Evolutionary conservation across 805 yeast genomes (phyloP).

Genomic region (Lipomyces lipofer): DNA sequence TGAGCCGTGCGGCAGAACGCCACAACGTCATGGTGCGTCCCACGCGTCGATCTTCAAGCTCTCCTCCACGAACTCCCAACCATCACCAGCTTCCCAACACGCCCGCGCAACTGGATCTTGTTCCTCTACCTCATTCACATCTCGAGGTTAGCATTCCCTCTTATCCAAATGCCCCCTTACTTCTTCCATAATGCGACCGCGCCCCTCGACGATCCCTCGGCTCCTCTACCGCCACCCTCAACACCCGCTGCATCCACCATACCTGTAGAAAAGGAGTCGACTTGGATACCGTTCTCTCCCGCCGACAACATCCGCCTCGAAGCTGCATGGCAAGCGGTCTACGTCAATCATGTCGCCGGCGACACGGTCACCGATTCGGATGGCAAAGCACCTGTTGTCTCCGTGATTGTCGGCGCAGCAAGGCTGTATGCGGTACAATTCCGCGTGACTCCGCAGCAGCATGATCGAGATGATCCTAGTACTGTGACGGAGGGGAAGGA

Average conservation of each 20-base stretch:
- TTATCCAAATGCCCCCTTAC: conserved; percentile 33
- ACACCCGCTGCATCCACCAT: conserved; percentile 29
- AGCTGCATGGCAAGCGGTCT: conserved; percentile 28
- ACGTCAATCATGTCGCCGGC: conserved; percentile 14
- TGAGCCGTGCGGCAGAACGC: no score
- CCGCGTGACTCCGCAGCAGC: conserved; percentile 11
- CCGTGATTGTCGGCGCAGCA: conserved; percentile 30
- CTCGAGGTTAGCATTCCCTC: no score
- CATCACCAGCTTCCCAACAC: no score
- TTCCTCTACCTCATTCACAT: no score
- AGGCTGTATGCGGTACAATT: conserved; percentile 31
- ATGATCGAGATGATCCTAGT: background rate
- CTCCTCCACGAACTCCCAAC: no score
- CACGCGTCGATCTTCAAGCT: no score
- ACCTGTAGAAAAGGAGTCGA: conserved; percentile 28
- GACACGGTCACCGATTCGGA: background rate
- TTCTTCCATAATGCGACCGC: conserved; percentile 34
- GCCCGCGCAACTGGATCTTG: no score
- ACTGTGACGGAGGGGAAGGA: background rate
- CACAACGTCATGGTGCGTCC: no score
- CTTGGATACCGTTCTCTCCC: conserved; percentile 45
- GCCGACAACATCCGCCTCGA: conserved; percentile 38
- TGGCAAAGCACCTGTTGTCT: conserved; percentile 18
- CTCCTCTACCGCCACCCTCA: conserved; percentile 32
- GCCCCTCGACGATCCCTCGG: conserved; percentile 34